These are phyloP conservation scores for Plasmodium gallinaceum DNA, from an alignment of 169 alveolate species.

Conservation along the genomic window DNA sequence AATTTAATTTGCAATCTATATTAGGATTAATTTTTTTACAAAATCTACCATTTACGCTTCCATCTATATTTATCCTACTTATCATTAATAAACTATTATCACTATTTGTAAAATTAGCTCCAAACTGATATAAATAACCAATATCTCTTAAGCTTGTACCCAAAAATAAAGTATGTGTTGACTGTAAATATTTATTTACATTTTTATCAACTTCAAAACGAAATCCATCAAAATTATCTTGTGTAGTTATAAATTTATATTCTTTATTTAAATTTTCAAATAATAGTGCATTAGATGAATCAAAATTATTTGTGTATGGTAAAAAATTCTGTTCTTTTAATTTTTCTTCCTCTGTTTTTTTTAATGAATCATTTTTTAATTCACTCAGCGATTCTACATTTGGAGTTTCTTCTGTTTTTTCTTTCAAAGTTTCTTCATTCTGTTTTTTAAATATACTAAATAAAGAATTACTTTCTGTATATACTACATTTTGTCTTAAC, in stretches of 20 bases:
- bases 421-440: constrained; percentile 1
- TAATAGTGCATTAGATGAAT: constrained; percentile 69
- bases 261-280: constrained; percentile 90
- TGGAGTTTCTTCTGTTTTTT: background rate
- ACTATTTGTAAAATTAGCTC: constrained; percentile 89
- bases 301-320: constrained; percentile 37
- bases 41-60: constrained; percentile 86
- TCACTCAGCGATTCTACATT: constrained; percentile 6
- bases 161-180: constrained; percentile 89
- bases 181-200: constrained; percentile 87
- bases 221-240: constrained; percentile 94
- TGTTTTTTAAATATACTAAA: constrained; percentile 15
- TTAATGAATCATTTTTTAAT: constrained; percentile 9
- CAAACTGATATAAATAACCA: constrained; percentile 91
- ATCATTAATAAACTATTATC: constrained; percentile 88
- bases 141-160: constrained; percentile 89
- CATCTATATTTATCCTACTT: constrained; percentile 89
- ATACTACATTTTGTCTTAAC: constrained; percentile 34
- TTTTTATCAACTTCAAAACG: constrained; percentile 92
- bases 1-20: constrained; percentile 87
- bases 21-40: constrained; percentile 79
- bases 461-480: constrained; percentile 14
- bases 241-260: constrained; percentile 89
- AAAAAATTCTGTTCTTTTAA: constrained; percentile 18
- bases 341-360: constrained; percentile 14